Evolutionary conservation across 768 basidiomycete genomes (phyloP).

Genomic region (Lactarius akahatsu): DNA sequence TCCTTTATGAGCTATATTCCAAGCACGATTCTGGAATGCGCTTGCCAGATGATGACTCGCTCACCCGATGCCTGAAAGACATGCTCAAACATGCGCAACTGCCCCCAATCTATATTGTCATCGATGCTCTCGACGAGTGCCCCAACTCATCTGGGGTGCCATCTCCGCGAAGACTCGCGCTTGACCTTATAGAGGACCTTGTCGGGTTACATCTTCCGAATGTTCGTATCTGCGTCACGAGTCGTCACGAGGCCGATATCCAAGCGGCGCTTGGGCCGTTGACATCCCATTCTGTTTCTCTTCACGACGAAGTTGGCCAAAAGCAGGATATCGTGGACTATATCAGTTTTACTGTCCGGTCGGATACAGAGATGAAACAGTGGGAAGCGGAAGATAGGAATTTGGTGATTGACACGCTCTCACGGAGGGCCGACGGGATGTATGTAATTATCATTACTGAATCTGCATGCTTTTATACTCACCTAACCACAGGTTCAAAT

Average conservation of each 20-base stretch:
- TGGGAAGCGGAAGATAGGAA: slow-evolving; percentile 4
- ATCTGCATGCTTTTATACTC: no score
- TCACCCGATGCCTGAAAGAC: no score
- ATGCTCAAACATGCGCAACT: no score
- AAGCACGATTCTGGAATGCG: background rate
- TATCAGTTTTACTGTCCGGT: background rate
- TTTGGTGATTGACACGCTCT: background rate
- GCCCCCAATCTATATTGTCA: background rate
- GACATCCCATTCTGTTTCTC: background rate
- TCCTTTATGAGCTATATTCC: background rate
- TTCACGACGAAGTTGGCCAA: slow-evolving; percentile 10
- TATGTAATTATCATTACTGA: background rate
- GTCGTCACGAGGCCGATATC: slow-evolving; percentile 16
- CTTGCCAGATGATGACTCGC: background rate
- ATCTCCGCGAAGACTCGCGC: background rate
- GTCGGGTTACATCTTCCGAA: background rate
- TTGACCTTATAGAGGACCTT: background rate
- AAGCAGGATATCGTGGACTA: background rate
- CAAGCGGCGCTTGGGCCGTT: background rate
- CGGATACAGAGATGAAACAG: slow-evolving; percentile 1
- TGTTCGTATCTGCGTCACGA: background rate
- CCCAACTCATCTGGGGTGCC: background rate
- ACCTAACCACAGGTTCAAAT: slow-evolving; percentile 4
- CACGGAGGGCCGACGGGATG: slow-evolving; percentile 10
- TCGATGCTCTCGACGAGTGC: slow-evolving; percentile 20